A percentile compares a stretch with the other conserved stretches of the same genome.
phyloP scores from a whole-genome alignment of 2,329 filamentous ascomycete genomes.

The Cladosporium sp. region DNA sequence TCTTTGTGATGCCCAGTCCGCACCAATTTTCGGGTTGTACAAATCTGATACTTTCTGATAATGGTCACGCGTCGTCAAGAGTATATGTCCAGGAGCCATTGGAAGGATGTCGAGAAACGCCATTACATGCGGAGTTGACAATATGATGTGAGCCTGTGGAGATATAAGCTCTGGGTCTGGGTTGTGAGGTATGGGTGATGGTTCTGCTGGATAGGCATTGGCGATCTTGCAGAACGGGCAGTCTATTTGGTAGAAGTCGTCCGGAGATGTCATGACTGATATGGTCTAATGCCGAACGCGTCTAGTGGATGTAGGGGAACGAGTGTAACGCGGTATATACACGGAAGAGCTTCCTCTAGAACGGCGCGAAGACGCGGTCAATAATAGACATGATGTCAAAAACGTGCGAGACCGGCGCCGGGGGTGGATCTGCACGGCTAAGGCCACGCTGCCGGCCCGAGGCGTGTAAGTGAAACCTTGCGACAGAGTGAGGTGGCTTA shows the following conservation, averaged over 20 bases:
- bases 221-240: constrained; percentile 60
- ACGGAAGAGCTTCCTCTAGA: no score
- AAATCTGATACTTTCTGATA: constrained; percentile 73
- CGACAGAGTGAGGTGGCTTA: no score
- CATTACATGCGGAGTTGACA: constrained; percentile 72
- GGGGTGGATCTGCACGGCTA: not conserved
- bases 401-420: not conserved
- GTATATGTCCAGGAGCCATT: constrained; percentile 74
- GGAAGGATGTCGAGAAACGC: constrained; percentile 95
- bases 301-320: not conserved
- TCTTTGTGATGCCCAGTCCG: constrained; percentile 18
- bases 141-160: constrained; percentile 55
- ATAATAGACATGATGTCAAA: not conserved
- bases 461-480: no score
- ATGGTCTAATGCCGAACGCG: not conserved
- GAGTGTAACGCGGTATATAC: not conserved
- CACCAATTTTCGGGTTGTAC: constrained; percentile 17
- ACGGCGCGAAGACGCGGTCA: not conserved
- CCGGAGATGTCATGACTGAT: constrained; percentile 13
- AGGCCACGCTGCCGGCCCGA: no score
- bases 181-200: constrained; percentile 26
- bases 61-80: constrained; percentile 76
- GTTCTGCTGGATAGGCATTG: constrained; percentile 41
- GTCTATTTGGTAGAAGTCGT: constrained; percentile 37
- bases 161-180: constrained; percentile 31